Evolutionary conservation across 805 yeast genomes (phyloP).

Genomic region (Groenewaldozyma salmanticensis): DNA sequence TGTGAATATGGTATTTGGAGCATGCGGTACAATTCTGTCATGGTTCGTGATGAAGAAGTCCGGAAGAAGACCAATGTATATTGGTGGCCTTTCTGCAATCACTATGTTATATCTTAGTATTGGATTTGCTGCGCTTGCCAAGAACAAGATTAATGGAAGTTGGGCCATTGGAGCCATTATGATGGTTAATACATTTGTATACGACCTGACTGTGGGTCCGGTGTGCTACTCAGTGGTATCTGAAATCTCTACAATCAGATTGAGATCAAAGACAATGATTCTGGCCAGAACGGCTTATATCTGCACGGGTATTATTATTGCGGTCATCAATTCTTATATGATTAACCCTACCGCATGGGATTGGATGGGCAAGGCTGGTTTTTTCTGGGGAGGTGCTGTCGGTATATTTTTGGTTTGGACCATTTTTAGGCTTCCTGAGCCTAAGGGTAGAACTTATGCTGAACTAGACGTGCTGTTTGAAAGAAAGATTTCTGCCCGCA

Average conservation of each 20-base stretch:
- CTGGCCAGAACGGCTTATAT: constrained; percentile 29
- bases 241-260: constrained; percentile 33
- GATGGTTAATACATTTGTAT: constrained; percentile 35
- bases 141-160: constrained; percentile 12
- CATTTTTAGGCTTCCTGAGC: constrained; percentile 47
- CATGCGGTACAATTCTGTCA: constrained; percentile 30
- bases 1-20: constrained; percentile 37
- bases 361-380: constrained; percentile 40
- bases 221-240: constrained; percentile 32
- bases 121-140: constrained; percentile 11
- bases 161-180: constrained; percentile 34
- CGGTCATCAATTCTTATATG: constrained; percentile 2
- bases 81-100: constrained; percentile 9
- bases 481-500: constrained; percentile 4
- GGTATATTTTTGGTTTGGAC: constrained; percentile 42
- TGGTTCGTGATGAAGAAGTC: constrained; percentile 14
- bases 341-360: constrained; percentile 25
- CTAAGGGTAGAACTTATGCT: constrained; percentile 45
- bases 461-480: constrained; percentile 46
- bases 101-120: constrained; percentile 8
- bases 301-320: constrained; percentile 8
- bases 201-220: constrained; percentile 37
- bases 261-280: constrained; percentile 35
- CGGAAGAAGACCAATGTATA: constrained; percentile 17
- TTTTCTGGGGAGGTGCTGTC: constrained; percentile 15